A percentile compares a stretch with the other conserved stretches of the same genome.
These are phyloP conservation scores for Rhypophila decipiens DNA, from an alignment of 495 filamentous ascomycete genomes.

Conservation along the genomic window DNA sequence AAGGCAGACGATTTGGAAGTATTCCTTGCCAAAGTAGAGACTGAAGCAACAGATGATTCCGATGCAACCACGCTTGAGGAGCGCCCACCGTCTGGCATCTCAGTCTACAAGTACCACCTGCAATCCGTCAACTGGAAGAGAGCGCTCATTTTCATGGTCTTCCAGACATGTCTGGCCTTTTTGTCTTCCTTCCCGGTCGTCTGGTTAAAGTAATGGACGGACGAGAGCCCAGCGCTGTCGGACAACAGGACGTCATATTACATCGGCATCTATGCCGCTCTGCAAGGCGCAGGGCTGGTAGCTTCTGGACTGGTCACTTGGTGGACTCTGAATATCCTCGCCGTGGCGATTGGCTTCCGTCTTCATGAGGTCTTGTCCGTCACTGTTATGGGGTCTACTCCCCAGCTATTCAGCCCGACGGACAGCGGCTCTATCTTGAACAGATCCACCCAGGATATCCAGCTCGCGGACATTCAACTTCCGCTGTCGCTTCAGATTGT, in stretches of 20 bases:
- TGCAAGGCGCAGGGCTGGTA: constrained; percentile 32
- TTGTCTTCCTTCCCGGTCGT: constrained; percentile 30
- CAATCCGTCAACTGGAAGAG: constrained; percentile 26
- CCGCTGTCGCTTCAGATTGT: constrained; percentile 5
- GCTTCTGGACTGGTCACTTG: constrained; percentile 2
- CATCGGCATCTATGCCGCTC: constrained; percentile 51
- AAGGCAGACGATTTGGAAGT: background rate
- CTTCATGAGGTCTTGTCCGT: background rate
- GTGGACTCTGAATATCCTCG: background rate
- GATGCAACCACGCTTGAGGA: too few species aligned
- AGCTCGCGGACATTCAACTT: constrained; percentile 8
- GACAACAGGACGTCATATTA: too few species aligned
- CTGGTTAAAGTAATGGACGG: constrained; percentile 36
- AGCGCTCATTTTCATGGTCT: constrained; percentile 12
- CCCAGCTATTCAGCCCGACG: constrained; percentile 11
- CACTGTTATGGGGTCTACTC: background rate
- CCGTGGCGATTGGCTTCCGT: background rate
- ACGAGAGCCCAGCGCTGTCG: constrained; percentile 35
- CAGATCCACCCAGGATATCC: constrained; percentile 26
- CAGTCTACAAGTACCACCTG: constrained; percentile 29
- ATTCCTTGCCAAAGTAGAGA: too few species aligned
- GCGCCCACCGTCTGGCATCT: constrained; percentile 35
- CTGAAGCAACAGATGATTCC: background rate
- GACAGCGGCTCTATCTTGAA: constrained; percentile 14
- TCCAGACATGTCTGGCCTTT: constrained; percentile 22